phyloP scores from a whole-genome alignment of 2,329 filamentous ascomycete species.

The Lojkania enalia region DNA sequence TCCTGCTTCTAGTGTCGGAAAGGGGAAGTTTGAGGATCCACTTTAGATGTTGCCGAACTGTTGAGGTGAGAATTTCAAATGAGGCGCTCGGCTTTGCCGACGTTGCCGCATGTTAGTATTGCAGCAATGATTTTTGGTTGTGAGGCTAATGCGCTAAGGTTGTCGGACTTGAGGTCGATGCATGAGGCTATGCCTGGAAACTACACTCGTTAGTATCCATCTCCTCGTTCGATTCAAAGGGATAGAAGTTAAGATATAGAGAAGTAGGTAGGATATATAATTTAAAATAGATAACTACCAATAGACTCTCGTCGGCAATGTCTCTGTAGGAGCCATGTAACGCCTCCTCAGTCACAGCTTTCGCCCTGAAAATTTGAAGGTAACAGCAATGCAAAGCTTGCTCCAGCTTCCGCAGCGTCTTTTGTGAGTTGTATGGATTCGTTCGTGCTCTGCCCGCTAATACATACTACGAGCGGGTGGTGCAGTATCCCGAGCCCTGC shows the following conservation, averaged over 20 bases:
- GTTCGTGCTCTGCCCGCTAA: slow-evolving; percentile 35
- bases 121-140: slow-evolving; percentile 64
- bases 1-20: slow-evolving; percentile 53
- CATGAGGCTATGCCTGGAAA: slow-evolving; percentile 71
- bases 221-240: no score
- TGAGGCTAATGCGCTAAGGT: slow-evolving; percentile 59
- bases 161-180: slow-evolving; percentile 68
- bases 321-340: slow-evolving; percentile 28
- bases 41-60: slow-evolving; percentile 67
- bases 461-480: slow-evolving; percentile 52
- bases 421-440: slow-evolving; percentile 40
- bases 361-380: slow-evolving; percentile 41
- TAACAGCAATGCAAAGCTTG: slow-evolving; percentile 38
- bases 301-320: slow-evolving; percentile 33
- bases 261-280: no score
- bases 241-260: no score
- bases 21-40: slow-evolving; percentile 69
- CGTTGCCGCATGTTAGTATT: slow-evolving; percentile 66
- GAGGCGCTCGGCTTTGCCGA: slow-evolving; percentile 63
- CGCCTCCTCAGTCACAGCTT: slow-evolving; percentile 31
- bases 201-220: slow-evolving; percentile 4
- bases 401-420: slow-evolving; percentile 35
- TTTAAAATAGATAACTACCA: slow-evolving; percentile 51
- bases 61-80: slow-evolving; percentile 56
- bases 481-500: slow-evolving; percentile 38